Evolutionary conservation across 2,329 filamentous ascomycete species (phyloP).

Genomic region (Stromatinia cepivora): DNA sequence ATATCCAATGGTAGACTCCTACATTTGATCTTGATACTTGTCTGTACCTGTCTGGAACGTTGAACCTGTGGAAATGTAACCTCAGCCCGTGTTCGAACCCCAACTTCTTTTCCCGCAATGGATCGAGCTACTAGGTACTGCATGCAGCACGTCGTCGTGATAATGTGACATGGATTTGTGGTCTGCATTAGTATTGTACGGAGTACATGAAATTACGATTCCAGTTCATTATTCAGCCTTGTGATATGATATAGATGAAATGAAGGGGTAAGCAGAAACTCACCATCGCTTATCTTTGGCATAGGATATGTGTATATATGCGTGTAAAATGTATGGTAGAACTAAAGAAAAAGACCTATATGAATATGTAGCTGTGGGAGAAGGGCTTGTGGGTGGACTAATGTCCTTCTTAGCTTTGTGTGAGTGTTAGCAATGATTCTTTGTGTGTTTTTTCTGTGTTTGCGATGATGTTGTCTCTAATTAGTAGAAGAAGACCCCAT

Average conservation of each 20-base stretch:
- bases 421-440: not conserved
- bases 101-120: not conserved
- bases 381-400: not conserved
- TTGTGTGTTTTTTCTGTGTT: not conserved
- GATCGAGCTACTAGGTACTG: not conserved
- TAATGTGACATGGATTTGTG: slow-evolving; percentile 14
- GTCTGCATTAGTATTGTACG: slow-evolving; percentile 11
- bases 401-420: not conserved
- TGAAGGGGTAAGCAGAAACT: not conserved
- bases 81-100: not conserved
- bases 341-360: not conserved
- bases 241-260: not conserved
- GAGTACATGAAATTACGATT: not conserved
- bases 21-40: not conserved
- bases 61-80: not conserved
- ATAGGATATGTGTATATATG: not conserved
- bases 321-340: not conserved
- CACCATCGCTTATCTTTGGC: not conserved
- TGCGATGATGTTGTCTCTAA: not conserved
- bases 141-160: slow-evolving; percentile 8
- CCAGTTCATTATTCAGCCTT: not conserved
- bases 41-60: not conserved
- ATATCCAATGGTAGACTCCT: no score
- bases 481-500: not conserved
- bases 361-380: not conserved